phyloP scores from a whole-genome alignment of 2,329 filamentous ascomycete species.

The Orbilia oligospora region DNA sequence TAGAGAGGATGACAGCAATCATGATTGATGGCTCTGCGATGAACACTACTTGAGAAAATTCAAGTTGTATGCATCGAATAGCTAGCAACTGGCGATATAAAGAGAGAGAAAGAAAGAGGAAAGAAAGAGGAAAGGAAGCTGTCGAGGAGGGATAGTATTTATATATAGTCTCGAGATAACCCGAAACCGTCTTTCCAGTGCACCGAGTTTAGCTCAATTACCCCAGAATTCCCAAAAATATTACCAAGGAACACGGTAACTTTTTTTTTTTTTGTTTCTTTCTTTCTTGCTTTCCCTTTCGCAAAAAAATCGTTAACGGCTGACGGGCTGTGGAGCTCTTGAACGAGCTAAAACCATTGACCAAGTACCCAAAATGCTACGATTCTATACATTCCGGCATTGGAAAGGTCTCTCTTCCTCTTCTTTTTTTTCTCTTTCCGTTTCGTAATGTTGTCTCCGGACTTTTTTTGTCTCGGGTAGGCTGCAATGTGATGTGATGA shows the following conservation, averaged over 20 bases:
- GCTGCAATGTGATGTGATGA: constrained; percentile 56
- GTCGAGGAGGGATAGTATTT: constrained; percentile 39
- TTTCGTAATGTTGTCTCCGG: background rate
- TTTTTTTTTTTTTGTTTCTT: background rate
- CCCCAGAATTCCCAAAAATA: constrained; percentile 26
- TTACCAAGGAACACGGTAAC: constrained; percentile 20
- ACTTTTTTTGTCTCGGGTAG: constrained; percentile 34
- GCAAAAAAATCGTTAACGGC: constrained; percentile 10
- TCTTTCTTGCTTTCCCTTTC: constrained; percentile 23
- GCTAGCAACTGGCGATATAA: constrained; percentile 40
- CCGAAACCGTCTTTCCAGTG: background rate
- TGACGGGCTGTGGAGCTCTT: constrained; percentile 45
- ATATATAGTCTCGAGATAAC: constrained; percentile 14
- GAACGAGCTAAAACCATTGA: constrained; percentile 15
- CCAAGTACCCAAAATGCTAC: constrained; percentile 2
- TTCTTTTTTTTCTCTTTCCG: background rate
- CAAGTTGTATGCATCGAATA: constrained; percentile 24
- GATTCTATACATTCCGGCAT: constrained; percentile 48
- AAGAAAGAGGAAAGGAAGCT: constrained; percentile 10
- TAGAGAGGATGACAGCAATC: constrained; percentile 46
- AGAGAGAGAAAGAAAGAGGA: constrained; percentile 1
- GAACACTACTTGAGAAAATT: constrained; percentile 2
- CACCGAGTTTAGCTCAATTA: background rate
- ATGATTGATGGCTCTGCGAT: constrained; percentile 21
- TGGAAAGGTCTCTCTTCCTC: constrained; percentile 41